phyloP scores from a whole-genome alignment of 73 alveolate species.

The Paramecium tetraurelia region DNA sequence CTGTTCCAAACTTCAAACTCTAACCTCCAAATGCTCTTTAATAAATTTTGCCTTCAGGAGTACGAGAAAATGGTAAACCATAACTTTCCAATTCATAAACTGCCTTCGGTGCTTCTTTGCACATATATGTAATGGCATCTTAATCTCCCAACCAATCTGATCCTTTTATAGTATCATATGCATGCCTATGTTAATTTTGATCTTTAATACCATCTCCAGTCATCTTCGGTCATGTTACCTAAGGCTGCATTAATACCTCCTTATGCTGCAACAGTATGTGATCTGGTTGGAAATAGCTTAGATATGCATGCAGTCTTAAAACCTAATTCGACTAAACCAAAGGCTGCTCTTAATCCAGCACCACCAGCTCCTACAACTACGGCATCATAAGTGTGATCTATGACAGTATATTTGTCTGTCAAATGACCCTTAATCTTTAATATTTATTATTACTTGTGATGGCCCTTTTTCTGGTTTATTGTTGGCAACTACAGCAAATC shows the following conservation, averaged over 20 bases:
- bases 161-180: conserved; percentile 91
- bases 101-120: conserved; percentile 93
- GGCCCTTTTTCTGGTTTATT: conserved; percentile 58
- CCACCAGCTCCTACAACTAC: conserved; percentile 95
- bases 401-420: conserved; percentile 80
- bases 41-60: conserved; percentile 95
- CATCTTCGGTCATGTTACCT: conserved; percentile 96
- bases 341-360: conserved; percentile 97
- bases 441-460: conserved; percentile 38
- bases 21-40: conserved; percentile 97
- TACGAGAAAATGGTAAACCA: conserved; percentile 96
- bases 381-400: conserved; percentile 92
- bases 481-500: conserved; percentile 58
- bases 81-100: conserved; percentile 89
- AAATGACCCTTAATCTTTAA: conserved; percentile 20
- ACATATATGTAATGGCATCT: conserved; percentile 96
- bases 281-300: conserved; percentile 95
- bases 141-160: conserved; percentile 90
- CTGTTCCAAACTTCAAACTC: conserved; percentile 86
- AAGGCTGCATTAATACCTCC: conserved; percentile 94
- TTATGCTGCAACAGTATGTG: conserved; percentile 97
- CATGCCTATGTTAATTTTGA: conserved; percentile 63
- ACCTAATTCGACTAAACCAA: conserved; percentile 93
- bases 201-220: conserved; percentile 89
- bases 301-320: conserved; percentile 95